Conservation (phyloP, 345 rosid species). For the Camelina sativa region DNA sequence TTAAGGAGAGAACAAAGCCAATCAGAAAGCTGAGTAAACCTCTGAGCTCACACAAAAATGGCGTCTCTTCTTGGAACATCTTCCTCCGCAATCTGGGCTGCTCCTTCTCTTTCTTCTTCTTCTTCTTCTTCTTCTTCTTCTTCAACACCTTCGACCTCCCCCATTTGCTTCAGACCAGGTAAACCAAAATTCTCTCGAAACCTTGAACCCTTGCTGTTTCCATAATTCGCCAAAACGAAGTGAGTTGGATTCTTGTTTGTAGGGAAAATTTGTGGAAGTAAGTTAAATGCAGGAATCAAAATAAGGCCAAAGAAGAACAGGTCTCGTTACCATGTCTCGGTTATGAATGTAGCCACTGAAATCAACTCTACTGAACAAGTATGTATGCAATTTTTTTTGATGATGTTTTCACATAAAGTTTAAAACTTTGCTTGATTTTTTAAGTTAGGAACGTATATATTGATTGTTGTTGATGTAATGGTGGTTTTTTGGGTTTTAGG, state of each 20-base stretch:
- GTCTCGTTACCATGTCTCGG: constrained; percentile 58
- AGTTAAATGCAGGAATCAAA: constrained; percentile 52
- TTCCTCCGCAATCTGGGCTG: constrained; percentile 60
- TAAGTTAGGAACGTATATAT: background rate
- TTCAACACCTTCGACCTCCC: constrained; percentile 44
- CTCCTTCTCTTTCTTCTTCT: constrained; percentile 56
- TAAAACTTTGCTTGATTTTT: constrained; percentile 19
- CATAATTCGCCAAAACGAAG: background rate
- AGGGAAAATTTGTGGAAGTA: constrained; percentile 53
- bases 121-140: constrained; percentile 30
- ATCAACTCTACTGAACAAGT: constrained; percentile 78
- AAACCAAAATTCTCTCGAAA: constrained; percentile 3
- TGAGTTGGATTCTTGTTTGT: constrained; percentile 1
- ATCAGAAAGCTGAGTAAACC: constrained; percentile 33
- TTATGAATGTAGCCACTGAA: constrained; percentile 77
- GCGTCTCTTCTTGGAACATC: constrained; percentile 75
- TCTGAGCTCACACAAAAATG: constrained; percentile 49
- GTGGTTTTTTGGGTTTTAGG: constrained; percentile 48
- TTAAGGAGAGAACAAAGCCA: constrained; percentile 24
- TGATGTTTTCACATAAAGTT: background rate
- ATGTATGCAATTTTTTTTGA: background rate
- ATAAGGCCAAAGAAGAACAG: constrained; percentile 58
- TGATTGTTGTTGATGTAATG: constrained; percentile 12
- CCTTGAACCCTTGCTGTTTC: background rate
- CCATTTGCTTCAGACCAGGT: constrained; percentile 45